Base-by-base conservation (phyloP, 2,329 filamentous ascomycete species). In the Epichloe hybrida region DNA sequence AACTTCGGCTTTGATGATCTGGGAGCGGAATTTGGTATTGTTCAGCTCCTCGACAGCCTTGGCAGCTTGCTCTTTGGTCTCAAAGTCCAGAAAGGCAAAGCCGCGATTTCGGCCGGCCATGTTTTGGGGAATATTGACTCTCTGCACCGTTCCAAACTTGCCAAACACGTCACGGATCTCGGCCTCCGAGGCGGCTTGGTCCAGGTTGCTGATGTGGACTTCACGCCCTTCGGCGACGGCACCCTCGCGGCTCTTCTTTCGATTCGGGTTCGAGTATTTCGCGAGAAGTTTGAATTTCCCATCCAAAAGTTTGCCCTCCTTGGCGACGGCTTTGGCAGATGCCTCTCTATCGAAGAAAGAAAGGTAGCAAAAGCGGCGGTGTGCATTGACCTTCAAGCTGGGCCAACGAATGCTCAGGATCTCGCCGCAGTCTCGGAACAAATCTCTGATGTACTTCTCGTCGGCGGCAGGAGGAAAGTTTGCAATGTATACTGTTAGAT, bases 341-440 rank as follows among this genome's bases (percentile, higher is more conserved):
- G 79, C 77, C n/a, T 75, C 74, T 3, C 76, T 67, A 35, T 81
- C 80, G 46, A 81, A 76, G 64, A 96, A 96, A n/a, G 94, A 88
- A 6, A 96, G 76, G 65, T 98, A 98, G 71, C 90, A 96, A 70
- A 98, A 98, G 23, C 93, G 84, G 35, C 93, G 86, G 58, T 87
- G 83, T 2, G 84, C 83, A 61, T 96, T 91, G 66, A 78, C 89
- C 64, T 94, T 94, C 48, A 98, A 77, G 51, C 88, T 95, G 2
- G 93, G 93, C 69, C 93, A 93, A 21, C 93, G 84, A 49, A 97
- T 77, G 60, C 84, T 87, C 50, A 95, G 74, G 50, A 98, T 83
- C 42, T 91, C 81, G 42, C 93, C 93, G 60, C 83, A 91, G 52
- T 79, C 73, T 53, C 76, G 74, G 66, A 91, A 91, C 3, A 91